phyloP scores from a whole-genome alignment of 352 stramenopile genomes.

The Peronosclerospora sorghi region DNA sequence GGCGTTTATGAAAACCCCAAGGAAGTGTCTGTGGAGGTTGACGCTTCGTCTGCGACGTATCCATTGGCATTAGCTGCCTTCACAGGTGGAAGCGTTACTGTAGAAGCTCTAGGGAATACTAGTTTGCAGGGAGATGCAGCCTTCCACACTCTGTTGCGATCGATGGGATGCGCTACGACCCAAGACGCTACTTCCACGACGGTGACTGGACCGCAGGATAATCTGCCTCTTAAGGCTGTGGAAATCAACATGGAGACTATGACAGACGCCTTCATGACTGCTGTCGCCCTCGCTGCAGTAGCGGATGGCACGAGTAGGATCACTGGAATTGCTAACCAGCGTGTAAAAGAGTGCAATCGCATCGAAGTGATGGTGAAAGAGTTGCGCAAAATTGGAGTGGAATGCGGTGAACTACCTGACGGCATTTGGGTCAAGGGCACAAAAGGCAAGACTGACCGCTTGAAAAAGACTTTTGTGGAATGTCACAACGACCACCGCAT shows the following conservation, averaged over 20 bases:
- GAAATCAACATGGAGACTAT: constrained; percentile 97
- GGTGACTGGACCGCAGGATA: constrained; percentile 62
- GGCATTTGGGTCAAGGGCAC: constrained; percentile 72
- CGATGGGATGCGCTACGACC: constrained; percentile 67
- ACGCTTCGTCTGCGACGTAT: constrained; percentile 94
- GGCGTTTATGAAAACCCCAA: constrained; percentile 62
- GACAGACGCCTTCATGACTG: constrained; percentile 97
- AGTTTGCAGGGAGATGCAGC: constrained; percentile 92
- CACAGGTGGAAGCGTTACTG: constrained; percentile 89
- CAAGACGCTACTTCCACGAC: constrained; percentile 57
- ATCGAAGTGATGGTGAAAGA: constrained; percentile 97
- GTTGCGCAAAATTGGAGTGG: constrained; percentile 90
- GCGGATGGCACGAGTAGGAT: constrained; percentile 93
- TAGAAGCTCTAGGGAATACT: constrained; percentile 89
- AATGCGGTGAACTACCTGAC: constrained; percentile 58
- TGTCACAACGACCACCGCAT: constrained; percentile 98
- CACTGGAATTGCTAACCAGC: constrained; percentile 96
- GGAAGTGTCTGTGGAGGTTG: constrained; percentile 86
- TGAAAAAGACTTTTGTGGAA: constrained; percentile 53
- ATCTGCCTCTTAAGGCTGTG: constrained; percentile 63
- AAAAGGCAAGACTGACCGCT: constrained; percentile 30
- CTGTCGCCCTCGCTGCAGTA: constrained; percentile 91
- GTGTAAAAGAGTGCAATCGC: constrained; percentile 96
- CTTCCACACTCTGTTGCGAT: constrained; percentile 83
- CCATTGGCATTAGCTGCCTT: constrained; percentile 95